phyloP scores from a whole-genome alignment of 768 basidiomycete genomes.

The Vararia minispora region DNA sequence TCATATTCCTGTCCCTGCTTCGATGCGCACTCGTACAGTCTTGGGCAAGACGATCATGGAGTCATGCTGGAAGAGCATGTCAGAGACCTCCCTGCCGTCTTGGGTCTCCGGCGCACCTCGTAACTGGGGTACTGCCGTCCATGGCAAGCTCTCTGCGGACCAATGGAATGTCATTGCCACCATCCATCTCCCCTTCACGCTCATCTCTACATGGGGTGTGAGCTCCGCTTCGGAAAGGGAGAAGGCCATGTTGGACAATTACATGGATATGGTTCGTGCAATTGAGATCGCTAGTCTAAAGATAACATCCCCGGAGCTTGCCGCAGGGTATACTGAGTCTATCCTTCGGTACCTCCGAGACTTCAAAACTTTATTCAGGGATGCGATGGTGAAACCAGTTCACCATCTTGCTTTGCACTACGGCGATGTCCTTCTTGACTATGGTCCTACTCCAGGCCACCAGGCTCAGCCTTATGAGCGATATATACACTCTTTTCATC shows the following conservation, averaged over 20 bases:
- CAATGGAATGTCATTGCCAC: constrained; percentile 24
- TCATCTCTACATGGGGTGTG: constrained; percentile 25
- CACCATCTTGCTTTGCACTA: constrained; percentile 25
- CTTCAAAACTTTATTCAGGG: constrained; percentile 16
- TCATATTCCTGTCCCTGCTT: no score
- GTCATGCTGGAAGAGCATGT: constrained; percentile 21
- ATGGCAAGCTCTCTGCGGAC: constrained; percentile 25
- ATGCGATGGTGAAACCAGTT: constrained; percentile 17
- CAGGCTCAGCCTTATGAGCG: constrained; percentile 10
- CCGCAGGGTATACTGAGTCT: background rate
- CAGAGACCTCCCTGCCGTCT: constrained; percentile 17
- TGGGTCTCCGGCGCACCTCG: constrained; percentile 23
- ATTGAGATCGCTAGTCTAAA: constrained; percentile 15
- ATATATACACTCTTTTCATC: constrained; percentile 13
- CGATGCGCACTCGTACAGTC: no score
- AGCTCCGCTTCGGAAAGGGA: constrained; percentile 7
- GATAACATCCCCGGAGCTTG: constrained; percentile 5
- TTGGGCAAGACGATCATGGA: constrained; percentile 22
- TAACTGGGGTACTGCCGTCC: constrained; percentile 20
- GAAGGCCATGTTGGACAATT: constrained; percentile 19
- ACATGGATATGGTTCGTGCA: constrained; percentile 20
- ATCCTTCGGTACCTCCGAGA: constrained; percentile 15
- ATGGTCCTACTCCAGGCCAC: constrained; percentile 20
- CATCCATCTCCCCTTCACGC: constrained; percentile 23
- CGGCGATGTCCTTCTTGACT: constrained; percentile 15